Evolutionary conservation across 1,284 basidiomycete genomes (phyloP), one percentile per base, ranked within the genome.

Genomic region (Ustilago sp.): DNA sequence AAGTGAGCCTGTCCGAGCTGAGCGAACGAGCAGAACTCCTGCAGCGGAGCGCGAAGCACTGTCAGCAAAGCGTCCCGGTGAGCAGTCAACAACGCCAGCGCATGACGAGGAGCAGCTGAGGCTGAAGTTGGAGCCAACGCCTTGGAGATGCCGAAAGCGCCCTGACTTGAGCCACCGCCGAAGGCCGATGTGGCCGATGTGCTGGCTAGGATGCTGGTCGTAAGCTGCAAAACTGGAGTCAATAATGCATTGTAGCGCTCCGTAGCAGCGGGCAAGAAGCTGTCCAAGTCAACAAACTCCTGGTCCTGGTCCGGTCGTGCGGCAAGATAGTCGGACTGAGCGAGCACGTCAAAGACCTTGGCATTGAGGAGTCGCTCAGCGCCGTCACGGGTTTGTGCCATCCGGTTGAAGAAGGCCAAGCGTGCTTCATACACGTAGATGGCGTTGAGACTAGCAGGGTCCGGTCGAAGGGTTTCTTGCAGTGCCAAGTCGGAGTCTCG

Each of bases 401-500:
- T 90, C 35, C 94, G 90, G 34, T 92, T 90, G 63, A 98, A 90
- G 75, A 97, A 89, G 0, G 94, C 92, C 89, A 97, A 91, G 87
- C 95, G 95, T 15, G 95, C 91, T 86, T 98, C 96, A 83, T 96
- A 98, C 15, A 98, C 93, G 87, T 97, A 98, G 53, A 96, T 89
- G 0, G 94, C 89, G 82, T 98, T 96, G 23, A 99, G 88, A 72
- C 94, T 93, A 93, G 94, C 92, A 57, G 95, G 94, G 86, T 98
- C 94, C 12, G 94, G 93, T 80, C 92, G 91, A 11, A 98, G 89
- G 17, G 95, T 91, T 28, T 90, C 90, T 82, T 93, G 91, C 69
- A 99, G 86, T n/a, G 91, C 89, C 43, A 88, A 80, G 87, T 98
- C 95, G 4, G 91, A 89, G 83, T 95, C 94, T 85, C 94, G 94